A percentile compares a stretch with the other conserved stretches of the same genome.
These are phyloP conservation scores for Populus trichocarpa DNA, from an alignment of 441 rosid genomes.

Conservation along the genomic window DNA sequence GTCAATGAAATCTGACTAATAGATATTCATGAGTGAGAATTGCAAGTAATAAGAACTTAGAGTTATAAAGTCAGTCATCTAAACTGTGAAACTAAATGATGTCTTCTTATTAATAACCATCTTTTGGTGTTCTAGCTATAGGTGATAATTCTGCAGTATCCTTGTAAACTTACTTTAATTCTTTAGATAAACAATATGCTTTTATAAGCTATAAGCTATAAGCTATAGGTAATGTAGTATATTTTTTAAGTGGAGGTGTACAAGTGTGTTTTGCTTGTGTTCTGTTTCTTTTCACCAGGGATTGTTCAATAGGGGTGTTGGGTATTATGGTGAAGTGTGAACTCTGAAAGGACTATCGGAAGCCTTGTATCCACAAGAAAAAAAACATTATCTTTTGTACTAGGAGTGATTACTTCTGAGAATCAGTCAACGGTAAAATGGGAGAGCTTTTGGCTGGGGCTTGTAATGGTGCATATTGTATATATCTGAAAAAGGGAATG, in stretches of 20 bases:
- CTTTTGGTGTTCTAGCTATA: neutral
- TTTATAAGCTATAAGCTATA: no score
- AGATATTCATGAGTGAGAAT: neutral
- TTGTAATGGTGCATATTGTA: neutral
- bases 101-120: neutral
- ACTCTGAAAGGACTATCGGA: neutral
- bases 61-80: neutral
- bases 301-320: neutral
- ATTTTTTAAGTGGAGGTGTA: neutral
- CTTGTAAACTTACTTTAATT: neutral
- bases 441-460: neutral
- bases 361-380: neutral
- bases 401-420: neutral
- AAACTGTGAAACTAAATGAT: neutral
- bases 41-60: neutral
- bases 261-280: neutral
- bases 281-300: neutral
- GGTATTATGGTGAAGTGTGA: neutral
- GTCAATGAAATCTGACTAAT: neutral
- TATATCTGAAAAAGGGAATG: neutral
- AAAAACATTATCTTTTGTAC: neutral
- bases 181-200: neutral
- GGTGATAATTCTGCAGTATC: neutral
- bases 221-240: no score
- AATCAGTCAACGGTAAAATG: neutral